Percentiles rank a stretch among this genome's conserved stretches.
These are phyloP conservation scores for Jasminum sambac DNA, from an alignment of 257 asterid species.

Conservation along the genomic window DNA sequence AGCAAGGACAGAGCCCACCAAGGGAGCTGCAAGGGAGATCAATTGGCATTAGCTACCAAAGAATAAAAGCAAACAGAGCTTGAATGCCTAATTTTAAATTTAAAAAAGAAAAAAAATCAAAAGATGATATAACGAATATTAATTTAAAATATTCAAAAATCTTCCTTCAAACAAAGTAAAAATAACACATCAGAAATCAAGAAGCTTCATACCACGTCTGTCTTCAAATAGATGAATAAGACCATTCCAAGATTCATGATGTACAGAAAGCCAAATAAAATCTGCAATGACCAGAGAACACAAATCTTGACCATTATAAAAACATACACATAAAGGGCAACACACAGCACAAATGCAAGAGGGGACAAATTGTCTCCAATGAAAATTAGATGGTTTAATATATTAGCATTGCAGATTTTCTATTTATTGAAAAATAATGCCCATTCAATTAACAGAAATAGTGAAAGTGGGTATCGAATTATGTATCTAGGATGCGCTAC, in stretches of 20 bases:
- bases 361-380: not conserved
- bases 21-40: conserved; percentile 68
- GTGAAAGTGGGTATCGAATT: not conserved
- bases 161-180: not conserved
- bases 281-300: conserved; percentile 50
- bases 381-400: not conserved
- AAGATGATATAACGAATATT: not conserved
- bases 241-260: conserved; percentile 77
- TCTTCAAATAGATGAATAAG: conserved; percentile 73
- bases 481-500: not conserved
- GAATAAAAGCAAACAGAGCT: not conserved
- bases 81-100: not conserved
- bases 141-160: not conserved
- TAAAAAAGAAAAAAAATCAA: not conserved
- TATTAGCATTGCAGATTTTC: not conserved
- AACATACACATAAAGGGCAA: not conserved
- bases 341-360: not conserved
- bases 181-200: not conserved
- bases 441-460: not conserved
- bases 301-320: conserved; percentile 12
- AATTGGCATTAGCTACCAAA: conserved; percentile 1
- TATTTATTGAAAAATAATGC: not conserved
- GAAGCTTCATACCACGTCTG: conserved; percentile 65
- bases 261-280: conserved; percentile 80
- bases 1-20: conserved; percentile 97